Conservation (phyloP, 1,284 basidiomycete species). For the Leccinum fuscescens region DNA sequence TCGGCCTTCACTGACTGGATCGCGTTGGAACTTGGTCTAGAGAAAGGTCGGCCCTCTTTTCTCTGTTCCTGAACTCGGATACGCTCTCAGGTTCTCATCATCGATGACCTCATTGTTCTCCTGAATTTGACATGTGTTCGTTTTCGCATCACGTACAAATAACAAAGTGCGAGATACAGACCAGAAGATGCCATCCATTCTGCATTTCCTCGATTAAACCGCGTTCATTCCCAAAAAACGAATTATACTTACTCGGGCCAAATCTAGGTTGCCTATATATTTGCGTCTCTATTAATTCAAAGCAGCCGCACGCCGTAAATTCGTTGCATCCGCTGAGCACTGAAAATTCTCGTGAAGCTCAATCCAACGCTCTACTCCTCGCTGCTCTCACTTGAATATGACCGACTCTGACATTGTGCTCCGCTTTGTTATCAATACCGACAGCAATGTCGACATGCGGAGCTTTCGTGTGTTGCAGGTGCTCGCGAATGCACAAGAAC, state of each 20-base stretch:
- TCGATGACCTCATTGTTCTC: conserved; percentile 26
- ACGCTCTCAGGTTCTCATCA: conserved; percentile 6
- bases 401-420: conserved; percentile 38
- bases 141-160: conserved; percentile 30
- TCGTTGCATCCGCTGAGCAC: background rate
- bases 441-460: conserved; percentile 41
- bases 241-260: conserved; percentile 25
- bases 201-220: conserved; percentile 15
- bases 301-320: conserved; percentile 8
- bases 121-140: conserved; percentile 28
- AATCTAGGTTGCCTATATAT: conserved; percentile 23
- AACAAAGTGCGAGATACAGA: conserved; percentile 8
- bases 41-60: background rate
- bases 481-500: conserved; percentile 29
- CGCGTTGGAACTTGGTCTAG: background rate
- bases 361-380: background rate
- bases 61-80: conserved; percentile 2
- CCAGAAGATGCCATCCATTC: conserved; percentile 20
- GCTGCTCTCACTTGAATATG: conserved; percentile 16
- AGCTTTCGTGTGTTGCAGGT: conserved; percentile 43
- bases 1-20: background rate
- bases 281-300: conserved; percentile 5
- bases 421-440: conserved; percentile 40
- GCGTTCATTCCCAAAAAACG: conserved; percentile 19
- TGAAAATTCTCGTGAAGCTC: background rate